Evolutionary conservation across 371 early-diverging fungal species (phyloP), one percentile per base, ranked within the genome.

Genomic region (Saksenaea oblongispora): DNA sequence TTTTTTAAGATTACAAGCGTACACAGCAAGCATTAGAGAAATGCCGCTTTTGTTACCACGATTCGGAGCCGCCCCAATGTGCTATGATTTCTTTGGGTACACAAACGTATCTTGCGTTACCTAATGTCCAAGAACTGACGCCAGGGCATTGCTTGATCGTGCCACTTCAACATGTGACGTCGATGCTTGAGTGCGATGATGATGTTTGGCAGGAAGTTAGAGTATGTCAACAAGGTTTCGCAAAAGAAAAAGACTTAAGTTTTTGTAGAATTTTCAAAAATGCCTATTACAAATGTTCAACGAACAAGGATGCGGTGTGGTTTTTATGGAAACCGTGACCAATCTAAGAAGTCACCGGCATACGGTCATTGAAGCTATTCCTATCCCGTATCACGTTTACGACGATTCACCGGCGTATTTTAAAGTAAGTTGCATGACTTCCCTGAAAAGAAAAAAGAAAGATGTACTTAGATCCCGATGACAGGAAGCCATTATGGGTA

Each of bases 191-290:
- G 63, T 90, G 89, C 53, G 95, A 95, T 56, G 96, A 98, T 64
- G 94, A 93, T 69, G 86, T 82, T 4, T 97, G 97, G 97, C 90
- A 89, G 56, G 98, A 98, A 75, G 89, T 98, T 26, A 69, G 90
- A 68, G 91, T 90, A 81, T 53, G 83, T 72, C 42, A 26, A n/a
- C 28, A 31, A 15, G 5, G 4, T 31, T 31, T 2, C 4, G 9
- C 15, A 31, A 9, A 58, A 17, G 13, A 24, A 15, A 9, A 5
- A 28, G 14, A 11, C 36, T 59, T 22, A 27, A 34, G 3, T 28
- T 10, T 15, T 35, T 51, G 9, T 55, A 90, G 83, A 98, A 97
- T 69, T 98, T 97, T 70, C 92, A 94, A 91, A 98, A 98, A 73
- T 93, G 93, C 64, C 72, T 98, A 57, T 84, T 94, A 61, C 89